Base-by-base conservation (phyloP, 768 basidiomycete genomes). In the Nevesoporus exiguus region DNA sequence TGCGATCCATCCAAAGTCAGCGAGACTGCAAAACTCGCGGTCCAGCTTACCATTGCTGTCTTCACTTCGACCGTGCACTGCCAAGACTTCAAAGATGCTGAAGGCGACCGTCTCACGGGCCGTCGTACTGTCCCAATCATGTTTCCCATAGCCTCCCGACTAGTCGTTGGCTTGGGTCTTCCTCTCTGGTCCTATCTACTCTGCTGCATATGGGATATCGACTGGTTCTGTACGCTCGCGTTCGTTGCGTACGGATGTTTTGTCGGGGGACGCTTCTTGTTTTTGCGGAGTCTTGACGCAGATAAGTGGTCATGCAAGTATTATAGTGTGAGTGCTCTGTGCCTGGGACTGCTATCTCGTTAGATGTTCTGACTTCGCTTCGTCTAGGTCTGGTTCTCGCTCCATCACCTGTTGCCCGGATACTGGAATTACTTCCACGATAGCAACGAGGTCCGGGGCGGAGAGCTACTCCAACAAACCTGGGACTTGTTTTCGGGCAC, bases 21-120 rank as follows among this genome's bases (percentile, higher is more conserved):
- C 24, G 50, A 64, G 5, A 69, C 67, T 0, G 69, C 59, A 5
- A 56, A 61, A 44, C 56, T 71, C 6, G 70, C 77, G 0, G 57
- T 74, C 31, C 64, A 65, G 41, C 52, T 75, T 36, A 76, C 74
- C 21, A 63, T 71, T 8, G 66, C 67, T 0, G 71, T 78, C 14
- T 70, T 79, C 30, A 59, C 73, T 1, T 77, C 77, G 0, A 80
- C 78, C 3, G 74, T 79, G 14, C 77, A 80, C n/a, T 72, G 76
- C 1, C 76, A 79, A 61, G 80, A 80, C 54, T 80, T 76, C 53
- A 68, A 74, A 36, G 80, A 80, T 47, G 60, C 70, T 9, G 65
- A 68, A 22, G 79, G 78, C 0, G 79, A 80, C 47, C 57, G 61
- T 4, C 49, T 66, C 13, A 63, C 63, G 0, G 74, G 75, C 1